Percentiles rank a stretch among this genome's conserved stretches.
phyloP scores from a whole-genome alignment of 257 asterid species.

The Solanum bukasovii region DNA sequence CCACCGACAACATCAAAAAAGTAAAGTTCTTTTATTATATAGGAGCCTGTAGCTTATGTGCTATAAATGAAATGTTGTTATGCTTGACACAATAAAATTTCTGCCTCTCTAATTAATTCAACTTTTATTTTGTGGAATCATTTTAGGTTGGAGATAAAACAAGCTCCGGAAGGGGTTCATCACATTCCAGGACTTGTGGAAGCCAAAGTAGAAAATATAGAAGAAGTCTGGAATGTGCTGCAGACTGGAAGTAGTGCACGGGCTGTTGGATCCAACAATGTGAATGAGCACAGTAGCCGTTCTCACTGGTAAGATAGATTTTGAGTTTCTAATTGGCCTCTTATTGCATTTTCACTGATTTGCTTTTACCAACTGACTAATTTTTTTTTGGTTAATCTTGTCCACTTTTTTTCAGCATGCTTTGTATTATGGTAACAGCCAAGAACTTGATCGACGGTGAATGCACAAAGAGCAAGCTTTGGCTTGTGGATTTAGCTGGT shows the following conservation, averaged over 20 bases:
- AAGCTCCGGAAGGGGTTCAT: slow-evolving; percentile 86
- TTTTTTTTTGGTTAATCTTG: neutral
- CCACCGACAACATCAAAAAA: slow-evolving; percentile 61
- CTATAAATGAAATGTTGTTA: neutral
- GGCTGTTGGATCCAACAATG: slow-evolving; percentile 90
- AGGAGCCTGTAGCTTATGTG: neutral
- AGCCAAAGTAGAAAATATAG: slow-evolving; percentile 67
- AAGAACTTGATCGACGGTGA: slow-evolving; percentile 65
- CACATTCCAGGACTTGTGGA: slow-evolving; percentile 90
- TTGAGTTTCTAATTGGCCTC: neutral
- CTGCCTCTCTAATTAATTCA: neutral
- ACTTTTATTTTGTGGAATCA: neutral
- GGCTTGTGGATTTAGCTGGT: slow-evolving; percentile 99
- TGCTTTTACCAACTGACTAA: neutral
- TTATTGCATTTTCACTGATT: neutral
- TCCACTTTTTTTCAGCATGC: slow-evolving; percentile 51
- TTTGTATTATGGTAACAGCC: slow-evolving; percentile 74
- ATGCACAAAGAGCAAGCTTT: slow-evolving; percentile 90
- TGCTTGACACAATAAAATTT: neutral
- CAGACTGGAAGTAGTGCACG: slow-evolving; percentile 95
- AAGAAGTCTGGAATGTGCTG: slow-evolving; percentile 82
- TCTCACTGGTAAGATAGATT: slow-evolving; percentile 75
- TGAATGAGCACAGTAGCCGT: slow-evolving; percentile 98
- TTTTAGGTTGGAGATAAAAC: slow-evolving; percentile 85
- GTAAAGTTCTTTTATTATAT: slow-evolving; percentile 24